phyloP scores from a whole-genome alignment of 345 rosid genomes.

The Acer campestre region DNA sequence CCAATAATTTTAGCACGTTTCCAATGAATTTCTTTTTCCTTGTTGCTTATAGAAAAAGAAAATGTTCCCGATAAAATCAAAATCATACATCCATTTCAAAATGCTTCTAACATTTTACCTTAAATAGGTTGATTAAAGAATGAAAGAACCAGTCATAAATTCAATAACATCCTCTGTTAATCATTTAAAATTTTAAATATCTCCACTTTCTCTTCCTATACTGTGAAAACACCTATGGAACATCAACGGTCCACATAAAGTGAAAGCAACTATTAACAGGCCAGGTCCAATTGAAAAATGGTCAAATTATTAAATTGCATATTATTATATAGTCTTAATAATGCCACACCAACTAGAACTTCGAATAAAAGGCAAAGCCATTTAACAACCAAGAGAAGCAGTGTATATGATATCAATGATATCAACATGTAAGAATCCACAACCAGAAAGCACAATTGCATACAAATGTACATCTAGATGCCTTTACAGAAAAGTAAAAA shows the following conservation, averaged over 20 bases:
- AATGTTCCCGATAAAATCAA: conserved; percentile 1
- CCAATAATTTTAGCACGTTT: background rate
- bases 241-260: background rate
- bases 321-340: background rate
- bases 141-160: background rate
- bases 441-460: background rate
- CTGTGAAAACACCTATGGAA: background rate
- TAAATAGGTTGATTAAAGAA: background rate
- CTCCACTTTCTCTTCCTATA: background rate
- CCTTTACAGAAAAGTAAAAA: background rate
- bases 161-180: background rate
- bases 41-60: background rate
- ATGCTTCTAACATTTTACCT: background rate
- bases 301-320: background rate
- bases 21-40: background rate
- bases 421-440: background rate
- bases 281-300: background rate
- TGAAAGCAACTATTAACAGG: background rate
- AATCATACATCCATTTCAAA: conserved; percentile 8
- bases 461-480: background rate
- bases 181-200: background rate
- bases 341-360: background rate
- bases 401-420: background rate
- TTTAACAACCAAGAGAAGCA: background rate
- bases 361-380: background rate